phyloP scores from a whole-genome alignment of 345 rosid species.

The Eutrema japonicum region DNA sequence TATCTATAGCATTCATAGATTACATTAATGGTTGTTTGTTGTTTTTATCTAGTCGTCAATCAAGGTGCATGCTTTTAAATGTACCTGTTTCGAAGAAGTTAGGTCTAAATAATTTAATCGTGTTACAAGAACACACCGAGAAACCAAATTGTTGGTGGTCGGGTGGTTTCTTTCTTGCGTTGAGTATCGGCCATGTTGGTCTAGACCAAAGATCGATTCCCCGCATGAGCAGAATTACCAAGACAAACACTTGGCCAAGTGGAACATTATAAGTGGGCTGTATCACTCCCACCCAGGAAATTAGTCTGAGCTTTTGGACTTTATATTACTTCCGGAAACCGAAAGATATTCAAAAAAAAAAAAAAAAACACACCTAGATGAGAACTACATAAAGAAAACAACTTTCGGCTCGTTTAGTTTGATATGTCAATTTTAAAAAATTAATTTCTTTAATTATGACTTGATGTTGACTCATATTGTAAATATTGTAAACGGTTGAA shows the following conservation, averaged over 20 bases:
- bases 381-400: not conserved
- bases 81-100: not conserved
- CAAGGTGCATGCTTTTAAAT: conserved; percentile 7
- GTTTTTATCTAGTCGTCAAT: conserved; percentile 11
- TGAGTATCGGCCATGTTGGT: too few relatives aligned
- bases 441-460: not conserved
- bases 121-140: not conserved
- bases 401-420: not conserved
- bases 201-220: too few relatives aligned
- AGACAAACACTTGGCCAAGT: too few relatives aligned
- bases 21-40: not conserved
- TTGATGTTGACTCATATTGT: not conserved
- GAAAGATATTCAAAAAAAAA: too few relatives aligned
- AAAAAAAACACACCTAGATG: too few relatives aligned
- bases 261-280: too few relatives aligned
- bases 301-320: too few relatives aligned
- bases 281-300: too few relatives aligned
- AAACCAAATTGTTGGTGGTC: too few relatives aligned
- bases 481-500: not conserved
- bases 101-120: not conserved
- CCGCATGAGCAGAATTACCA: too few relatives aligned
- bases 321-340: too few relatives aligned
- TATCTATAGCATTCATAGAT: not conserved
- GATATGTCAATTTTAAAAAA: not conserved
- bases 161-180: too few relatives aligned